Evolutionary conservation across 371 early-diverging fungal genomes (phyloP), one percentile per base, ranked within the genome.

Genomic region (Haplosporangium sp.): DNA sequence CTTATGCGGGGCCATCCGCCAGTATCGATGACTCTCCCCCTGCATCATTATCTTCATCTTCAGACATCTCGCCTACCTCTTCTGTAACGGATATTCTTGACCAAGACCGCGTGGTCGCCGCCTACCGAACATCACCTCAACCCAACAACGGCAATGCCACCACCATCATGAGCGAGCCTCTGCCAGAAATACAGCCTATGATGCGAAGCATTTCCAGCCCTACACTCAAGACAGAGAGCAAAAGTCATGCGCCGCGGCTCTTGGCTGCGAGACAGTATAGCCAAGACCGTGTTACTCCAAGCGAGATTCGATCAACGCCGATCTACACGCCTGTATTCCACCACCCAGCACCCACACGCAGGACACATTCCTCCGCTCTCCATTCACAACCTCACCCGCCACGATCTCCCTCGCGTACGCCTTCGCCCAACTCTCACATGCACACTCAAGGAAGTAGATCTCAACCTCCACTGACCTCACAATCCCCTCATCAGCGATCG

Each of bases 281-380:
- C 29, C 29, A 29, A 29, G 29, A 29, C 29, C 29, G 29, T 29
- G 29, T 23, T 6, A 6, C 21, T n/a, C 53, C 59, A 40, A 53
- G 47, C 6, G 62, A 72, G 18, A 43, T 72, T 36, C 57, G 55
- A 12, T 61, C 72, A 20, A 56, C 62, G 1, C 72, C 72, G 10
- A 61, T 72, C 20, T 42, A 59, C 18, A 50, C 65, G 52, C 62
- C 72, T 23, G n/a, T 56, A 8, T 56, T 65, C 43, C 59, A 64
- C 16, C 57, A 65, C 11, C 62, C 72, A 14, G 55, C 72, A 11
- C 41, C 66, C 1, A 51, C 21, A 0, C 36, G 37, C 13, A 12
- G 58, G 13, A 37, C n/a, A 1, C 40, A 45, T 21, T 47, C 47
- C 40, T 46, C 62, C 14, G 8, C 38, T 16, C 1, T 52, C 10